phyloP scores from a whole-genome alignment of 2,329 filamentous ascomycete species.

The Nothophaeocryptopus gaeumannii region DNA sequence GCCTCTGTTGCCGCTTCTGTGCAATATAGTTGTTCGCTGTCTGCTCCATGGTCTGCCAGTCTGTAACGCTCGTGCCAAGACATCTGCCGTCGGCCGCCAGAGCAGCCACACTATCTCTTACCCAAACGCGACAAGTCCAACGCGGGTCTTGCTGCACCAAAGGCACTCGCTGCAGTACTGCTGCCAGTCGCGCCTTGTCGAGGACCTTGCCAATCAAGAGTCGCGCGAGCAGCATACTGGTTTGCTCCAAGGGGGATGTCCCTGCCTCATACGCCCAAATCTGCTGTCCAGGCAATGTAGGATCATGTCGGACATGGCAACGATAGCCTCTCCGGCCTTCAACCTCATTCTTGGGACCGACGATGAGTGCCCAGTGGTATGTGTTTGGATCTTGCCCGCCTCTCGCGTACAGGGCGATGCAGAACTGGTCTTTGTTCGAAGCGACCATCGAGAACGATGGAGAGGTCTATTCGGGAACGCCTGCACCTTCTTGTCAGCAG shows the following conservation, averaged over 20 bases:
- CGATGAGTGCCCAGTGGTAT: slow-evolving; percentile 13
- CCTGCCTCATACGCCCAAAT: slow-evolving; percentile 1
- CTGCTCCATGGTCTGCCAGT: slow-evolving; percentile 41
- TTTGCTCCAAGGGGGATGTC: slow-evolving; percentile 3
- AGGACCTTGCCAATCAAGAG: slow-evolving; percentile 42
- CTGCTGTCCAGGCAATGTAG: neutral
- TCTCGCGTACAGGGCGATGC: slow-evolving; percentile 9
- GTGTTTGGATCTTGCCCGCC: slow-evolving; percentile 4
- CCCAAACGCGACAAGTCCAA: slow-evolving; percentile 45
- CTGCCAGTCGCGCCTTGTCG: slow-evolving; percentile 34
- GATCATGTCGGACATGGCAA: slow-evolving; percentile 3
- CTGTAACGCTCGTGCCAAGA: slow-evolving; percentile 38
- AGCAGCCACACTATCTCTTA: slow-evolving; percentile 35
- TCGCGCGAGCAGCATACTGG: slow-evolving; percentile 33
- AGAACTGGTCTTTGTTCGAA: slow-evolving; percentile 12
- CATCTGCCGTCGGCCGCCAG: slow-evolving; percentile 38
- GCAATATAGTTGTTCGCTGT: slow-evolving; percentile 37
- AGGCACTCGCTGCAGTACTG: slow-evolving; percentile 35
- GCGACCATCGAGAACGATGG: neutral
- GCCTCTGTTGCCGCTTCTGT: slow-evolving; percentile 32
- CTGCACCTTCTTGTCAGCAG: too few relatives aligned
- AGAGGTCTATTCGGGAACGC: too few relatives aligned
- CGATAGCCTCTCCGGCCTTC: neutral
- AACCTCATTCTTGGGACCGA: slow-evolving; percentile 8
- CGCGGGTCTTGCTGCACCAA: slow-evolving; percentile 36